phyloP scores from a whole-genome alignment of 495 filamentous ascomycete genomes.

The Bathelium albidoporum region DNA sequence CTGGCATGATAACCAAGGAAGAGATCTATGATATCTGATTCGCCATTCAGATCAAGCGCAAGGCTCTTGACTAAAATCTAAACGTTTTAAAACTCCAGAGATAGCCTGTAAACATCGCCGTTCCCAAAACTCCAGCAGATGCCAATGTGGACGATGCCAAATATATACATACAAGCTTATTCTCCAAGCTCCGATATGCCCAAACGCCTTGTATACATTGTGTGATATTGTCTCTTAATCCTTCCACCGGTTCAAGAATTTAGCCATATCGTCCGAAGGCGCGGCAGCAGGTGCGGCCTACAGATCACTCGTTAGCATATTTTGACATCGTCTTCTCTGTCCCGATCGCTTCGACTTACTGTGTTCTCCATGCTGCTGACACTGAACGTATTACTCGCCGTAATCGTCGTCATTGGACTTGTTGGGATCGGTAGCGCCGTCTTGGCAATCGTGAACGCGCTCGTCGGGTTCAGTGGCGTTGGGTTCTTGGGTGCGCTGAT shows the following conservation, averaged over 20 bases:
- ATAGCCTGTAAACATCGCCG: background rate
- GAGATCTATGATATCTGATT: background rate
- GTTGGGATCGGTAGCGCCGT: constrained; percentile 46
- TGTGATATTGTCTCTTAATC: constrained; percentile 31
- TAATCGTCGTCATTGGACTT: constrained; percentile 48
- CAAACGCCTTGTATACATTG: background rate
- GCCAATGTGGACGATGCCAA: background rate
- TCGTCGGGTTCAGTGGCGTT: constrained; percentile 53
- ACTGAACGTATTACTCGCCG: constrained; percentile 46
- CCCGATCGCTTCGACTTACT: constrained; percentile 37
- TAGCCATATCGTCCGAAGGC: constrained; percentile 47
- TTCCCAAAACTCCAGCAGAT: background rate
- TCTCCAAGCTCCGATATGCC: background rate
- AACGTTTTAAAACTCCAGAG: background rate
- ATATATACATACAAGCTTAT: background rate
- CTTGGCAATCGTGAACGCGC: constrained; percentile 47
- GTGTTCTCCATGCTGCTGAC: constrained; percentile 51
- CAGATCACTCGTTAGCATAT: constrained; percentile 13
- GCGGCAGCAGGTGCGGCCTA: constrained; percentile 37
- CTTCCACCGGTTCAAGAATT: constrained; percentile 49
- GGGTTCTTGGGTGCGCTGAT: constrained; percentile 47
- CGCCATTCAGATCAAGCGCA: background rate
- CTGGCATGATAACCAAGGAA: too few relatives aligned
- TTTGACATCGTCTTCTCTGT: constrained; percentile 2
- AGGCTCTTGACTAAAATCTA: background rate